A percentile compares a stretch with the other conserved stretches of the same genome.
Evolutionary conservation across 2,329 filamentous ascomycete genomes (phyloP).

Genomic region (Diaporthe sp.): DNA sequence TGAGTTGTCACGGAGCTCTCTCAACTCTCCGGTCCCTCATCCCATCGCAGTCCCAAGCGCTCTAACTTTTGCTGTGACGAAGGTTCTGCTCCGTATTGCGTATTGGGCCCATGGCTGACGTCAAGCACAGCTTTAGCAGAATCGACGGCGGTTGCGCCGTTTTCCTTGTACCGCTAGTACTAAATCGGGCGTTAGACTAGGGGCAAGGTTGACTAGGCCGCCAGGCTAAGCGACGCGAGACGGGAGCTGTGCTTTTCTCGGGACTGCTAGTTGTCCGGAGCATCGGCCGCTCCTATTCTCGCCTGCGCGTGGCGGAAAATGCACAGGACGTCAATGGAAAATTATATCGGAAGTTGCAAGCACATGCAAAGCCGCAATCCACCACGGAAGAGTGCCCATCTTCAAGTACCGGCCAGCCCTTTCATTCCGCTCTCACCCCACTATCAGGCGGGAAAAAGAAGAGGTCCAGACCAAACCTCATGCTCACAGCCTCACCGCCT

Average conservation of each 20-base stretch:
- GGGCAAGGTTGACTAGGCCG: not conserved
- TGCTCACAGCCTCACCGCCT: conserved; percentile 25
- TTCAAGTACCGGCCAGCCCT: conserved; percentile 14
- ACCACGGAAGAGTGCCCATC: not conserved
- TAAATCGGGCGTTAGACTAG: not conserved
- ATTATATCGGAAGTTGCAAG: not conserved
- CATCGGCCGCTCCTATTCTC: conserved; percentile 26
- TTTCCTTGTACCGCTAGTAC: conserved; percentile 7
- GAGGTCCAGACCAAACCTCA: not conserved
- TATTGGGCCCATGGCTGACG: conserved; percentile 30
- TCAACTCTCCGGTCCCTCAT: too few species aligned
- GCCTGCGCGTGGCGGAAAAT: not conserved
- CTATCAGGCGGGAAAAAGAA: not conserved
- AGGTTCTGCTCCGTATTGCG: conserved; percentile 7
- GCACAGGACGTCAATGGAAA: not conserved
- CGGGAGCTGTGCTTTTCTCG: conserved; percentile 15
- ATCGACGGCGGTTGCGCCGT: conserved; percentile 26
- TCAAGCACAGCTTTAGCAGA: conserved; percentile 20
- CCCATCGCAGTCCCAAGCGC: not conserved
- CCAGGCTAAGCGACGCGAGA: not conserved
- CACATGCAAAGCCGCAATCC: not conserved
- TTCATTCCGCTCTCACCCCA: conserved; percentile 4
- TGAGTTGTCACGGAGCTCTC: conserved; percentile 1
- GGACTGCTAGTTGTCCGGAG: conserved; percentile 11
- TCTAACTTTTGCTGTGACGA: not conserved